A percentile compares a stretch with the other conserved stretches of the same genome.
Evolutionary conservation across 352 stramenopile species (phyloP).

Genomic region (Elongisporangium undulatum): DNA sequence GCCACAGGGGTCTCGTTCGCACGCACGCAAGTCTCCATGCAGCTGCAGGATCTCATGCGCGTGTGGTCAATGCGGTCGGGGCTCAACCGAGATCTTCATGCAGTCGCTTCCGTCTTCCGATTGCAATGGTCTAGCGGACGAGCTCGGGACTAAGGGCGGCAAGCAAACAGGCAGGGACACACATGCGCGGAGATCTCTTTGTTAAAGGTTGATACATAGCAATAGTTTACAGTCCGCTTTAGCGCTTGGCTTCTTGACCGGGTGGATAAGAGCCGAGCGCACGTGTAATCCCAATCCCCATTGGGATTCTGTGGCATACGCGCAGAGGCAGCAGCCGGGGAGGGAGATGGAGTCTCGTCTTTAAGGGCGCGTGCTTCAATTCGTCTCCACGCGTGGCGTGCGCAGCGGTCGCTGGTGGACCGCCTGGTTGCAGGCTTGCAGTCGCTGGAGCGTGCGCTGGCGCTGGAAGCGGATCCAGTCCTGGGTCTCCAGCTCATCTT

Average conservation of each 20-base stretch:
- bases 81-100: too few relatives aligned
- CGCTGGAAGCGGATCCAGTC: slow-evolving; percentile 58
- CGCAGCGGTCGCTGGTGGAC: background rate
- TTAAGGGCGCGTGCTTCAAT: background rate
- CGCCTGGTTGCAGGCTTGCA: slow-evolving; percentile 30
- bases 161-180: background rate
- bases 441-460: slow-evolving; percentile 37
- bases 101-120: too few relatives aligned
- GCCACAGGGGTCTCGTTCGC: background rate
- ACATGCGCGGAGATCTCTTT: background rate
- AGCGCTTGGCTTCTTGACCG: background rate
- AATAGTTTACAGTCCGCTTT: background rate
- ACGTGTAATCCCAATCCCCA: background rate
- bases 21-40: background rate
- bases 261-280: background rate
- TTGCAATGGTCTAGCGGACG: too few relatives aligned
- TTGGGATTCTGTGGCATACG: background rate
- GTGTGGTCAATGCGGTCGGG: too few relatives aligned
- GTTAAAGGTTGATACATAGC: background rate
- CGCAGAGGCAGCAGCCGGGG: too few relatives aligned
- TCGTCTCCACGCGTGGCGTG: background rate
- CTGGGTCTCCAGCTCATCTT: slow-evolving; percentile 49
- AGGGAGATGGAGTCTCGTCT: background rate
- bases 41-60: background rate
- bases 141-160: too few relatives aligned